phyloP scores from a whole-genome alignment of 169 alveolate genomes.

The Condylostoma magnum region DNA sequence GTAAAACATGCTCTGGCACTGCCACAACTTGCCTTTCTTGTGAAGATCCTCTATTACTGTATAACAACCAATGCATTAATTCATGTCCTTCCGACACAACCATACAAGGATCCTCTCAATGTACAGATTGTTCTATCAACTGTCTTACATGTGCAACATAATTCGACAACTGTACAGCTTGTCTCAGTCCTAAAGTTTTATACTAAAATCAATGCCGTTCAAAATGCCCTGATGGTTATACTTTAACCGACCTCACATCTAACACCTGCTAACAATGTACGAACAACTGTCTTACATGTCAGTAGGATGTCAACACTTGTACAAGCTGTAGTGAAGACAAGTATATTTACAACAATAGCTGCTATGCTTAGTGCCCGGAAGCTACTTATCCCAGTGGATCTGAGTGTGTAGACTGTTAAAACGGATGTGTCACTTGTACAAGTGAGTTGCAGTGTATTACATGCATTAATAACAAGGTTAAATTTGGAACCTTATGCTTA shows the following conservation, averaged over 20 bases:
- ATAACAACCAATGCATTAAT: neutral
- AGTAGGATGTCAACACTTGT: neutral
- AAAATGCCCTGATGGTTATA: neutral
- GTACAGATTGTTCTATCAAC: neutral
- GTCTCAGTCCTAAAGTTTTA: neutral
- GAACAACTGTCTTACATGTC: neutral
- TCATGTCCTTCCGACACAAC: neutral
- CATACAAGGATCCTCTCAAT: neutral
- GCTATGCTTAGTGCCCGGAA: neutral
- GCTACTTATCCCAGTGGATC: neutral
- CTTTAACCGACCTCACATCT: neutral
- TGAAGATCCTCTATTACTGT: neutral
- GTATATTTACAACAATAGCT: neutral
- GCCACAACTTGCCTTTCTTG: neutral
- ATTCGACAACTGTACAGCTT: neutral
- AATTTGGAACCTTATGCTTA: neutral
- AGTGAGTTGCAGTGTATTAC: neutral
- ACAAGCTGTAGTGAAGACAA: neutral
- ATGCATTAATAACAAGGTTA: neutral
- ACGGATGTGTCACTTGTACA: neutral
- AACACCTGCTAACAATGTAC: neutral
- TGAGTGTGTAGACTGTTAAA: neutral
- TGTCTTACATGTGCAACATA: neutral
- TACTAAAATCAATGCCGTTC: neutral
- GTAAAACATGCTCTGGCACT: conserved; percentile 1